Percentiles rank a stretch among this genome's conserved stretches.
Conservation (phyloP, 2,329 filamentous ascomycete species). For the Byssochlamys sp. region DNA sequence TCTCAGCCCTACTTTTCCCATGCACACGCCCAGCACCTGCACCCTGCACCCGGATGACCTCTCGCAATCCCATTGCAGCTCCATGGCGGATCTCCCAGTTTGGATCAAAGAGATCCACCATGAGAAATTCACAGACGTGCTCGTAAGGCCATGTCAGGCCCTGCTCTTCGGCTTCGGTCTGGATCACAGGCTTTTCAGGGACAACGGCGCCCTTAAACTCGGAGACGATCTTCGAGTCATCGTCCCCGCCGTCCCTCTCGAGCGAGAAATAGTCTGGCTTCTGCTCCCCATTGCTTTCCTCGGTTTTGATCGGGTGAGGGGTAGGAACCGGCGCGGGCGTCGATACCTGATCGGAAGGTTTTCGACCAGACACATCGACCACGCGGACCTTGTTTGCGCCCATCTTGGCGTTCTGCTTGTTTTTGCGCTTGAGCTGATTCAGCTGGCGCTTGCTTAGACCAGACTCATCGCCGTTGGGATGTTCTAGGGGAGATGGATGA, state of each 20-base stretch:
- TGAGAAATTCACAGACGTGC: slow-evolving; percentile 84
- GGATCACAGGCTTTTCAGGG: slow-evolving; percentile 75
- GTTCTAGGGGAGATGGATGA: slow-evolving; percentile 40
- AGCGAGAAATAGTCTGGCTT: slow-evolving; percentile 81
- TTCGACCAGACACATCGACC: slow-evolving; percentile 69
- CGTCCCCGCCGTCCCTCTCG: slow-evolving; percentile 69
- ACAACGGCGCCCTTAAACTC: slow-evolving; percentile 83
- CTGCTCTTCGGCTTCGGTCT: slow-evolving; percentile 65
- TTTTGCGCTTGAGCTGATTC: slow-evolving; percentile 87
- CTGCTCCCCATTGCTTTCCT: slow-evolving; percentile 52
- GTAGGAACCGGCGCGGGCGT: slow-evolving; percentile 41
- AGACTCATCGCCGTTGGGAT: slow-evolving; percentile 51
- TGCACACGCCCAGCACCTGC: slow-evolving; percentile 69
- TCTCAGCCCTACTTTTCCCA: slow-evolving; percentile 62
- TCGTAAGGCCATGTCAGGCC: slow-evolving; percentile 90
- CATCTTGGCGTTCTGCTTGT: slow-evolving; percentile 79
- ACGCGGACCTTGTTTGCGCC: slow-evolving; percentile 83
- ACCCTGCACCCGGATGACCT: slow-evolving; percentile 86
- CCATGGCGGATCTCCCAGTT: slow-evolving; percentile 94
- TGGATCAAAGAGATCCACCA: slow-evolving; percentile 83
- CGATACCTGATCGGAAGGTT: slow-evolving; percentile 56
- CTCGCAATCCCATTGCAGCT: slow-evolving; percentile 85
- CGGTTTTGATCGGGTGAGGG: slow-evolving; percentile 51
- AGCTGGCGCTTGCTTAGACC: slow-evolving; percentile 84
- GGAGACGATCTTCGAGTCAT: slow-evolving; percentile 82